Percentiles rank a stretch among this genome's conserved stretches.
Evolutionary conservation across 441 rosid species (phyloP).

Genomic region (Erodium moschatum): DNA sequence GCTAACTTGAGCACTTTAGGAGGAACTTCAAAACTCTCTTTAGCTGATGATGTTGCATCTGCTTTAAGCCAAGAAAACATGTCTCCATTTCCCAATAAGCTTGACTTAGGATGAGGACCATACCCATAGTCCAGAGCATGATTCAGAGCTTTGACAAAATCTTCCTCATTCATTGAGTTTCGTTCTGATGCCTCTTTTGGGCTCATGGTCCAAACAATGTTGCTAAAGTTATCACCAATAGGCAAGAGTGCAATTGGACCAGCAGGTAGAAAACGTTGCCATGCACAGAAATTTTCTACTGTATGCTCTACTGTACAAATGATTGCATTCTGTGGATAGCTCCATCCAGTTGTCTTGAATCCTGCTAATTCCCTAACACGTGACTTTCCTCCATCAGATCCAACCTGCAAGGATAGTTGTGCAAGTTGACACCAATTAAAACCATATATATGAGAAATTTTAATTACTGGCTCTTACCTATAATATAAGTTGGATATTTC

Average conservation of each 20-base stretch:
- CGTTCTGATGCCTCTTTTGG: conserved; percentile 57
- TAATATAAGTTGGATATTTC: conserved; percentile 7
- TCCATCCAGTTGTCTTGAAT: conserved; percentile 76
- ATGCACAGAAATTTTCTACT: conserved; percentile 57
- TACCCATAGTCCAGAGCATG: conserved; percentile 77
- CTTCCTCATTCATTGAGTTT: conserved; percentile 62
- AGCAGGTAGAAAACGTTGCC: conserved; percentile 87
- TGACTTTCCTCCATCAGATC: conserved; percentile 89
- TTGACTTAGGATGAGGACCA: conserved; percentile 67
- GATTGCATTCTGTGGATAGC: conserved; percentile 79
- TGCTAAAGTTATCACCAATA: conserved; percentile 76
- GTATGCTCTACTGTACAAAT: conserved; percentile 88
- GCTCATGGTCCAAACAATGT: conserved; percentile 89
- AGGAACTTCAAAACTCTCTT: conserved; percentile 65
- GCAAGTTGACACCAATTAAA: neutral
- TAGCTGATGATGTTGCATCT: conserved; percentile 30
- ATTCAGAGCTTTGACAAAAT: conserved; percentile 64
- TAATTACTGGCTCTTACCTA: conserved; percentile 3
- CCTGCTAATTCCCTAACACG: conserved; percentile 77
- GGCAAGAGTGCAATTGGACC: conserved; percentile 93
- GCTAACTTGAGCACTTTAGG: conserved; percentile 69
- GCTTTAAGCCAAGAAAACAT: conserved; percentile 59
- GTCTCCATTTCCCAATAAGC: conserved; percentile 27
- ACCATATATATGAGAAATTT: conserved; percentile 4
- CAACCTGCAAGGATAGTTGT: conserved; percentile 47